Conservation (phyloP, 352 stramenopile genomes). For the Globisporangium barbulae region DNA sequence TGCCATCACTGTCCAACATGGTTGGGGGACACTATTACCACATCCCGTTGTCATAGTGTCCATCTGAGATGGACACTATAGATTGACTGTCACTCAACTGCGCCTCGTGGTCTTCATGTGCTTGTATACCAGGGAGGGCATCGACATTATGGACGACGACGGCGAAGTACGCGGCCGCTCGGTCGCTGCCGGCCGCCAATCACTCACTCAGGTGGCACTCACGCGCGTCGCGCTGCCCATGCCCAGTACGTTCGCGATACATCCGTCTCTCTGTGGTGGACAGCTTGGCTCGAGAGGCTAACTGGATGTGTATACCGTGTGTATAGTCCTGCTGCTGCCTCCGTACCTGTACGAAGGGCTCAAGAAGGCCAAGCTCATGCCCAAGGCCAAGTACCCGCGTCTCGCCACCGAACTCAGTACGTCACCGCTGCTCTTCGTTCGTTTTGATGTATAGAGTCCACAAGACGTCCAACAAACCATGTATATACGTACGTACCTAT, state of each 20-base stretch:
- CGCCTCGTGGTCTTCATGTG: neutral
- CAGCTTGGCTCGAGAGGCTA: neutral
- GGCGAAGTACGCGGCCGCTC: slow-evolving; percentile 77
- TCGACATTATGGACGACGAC: slow-evolving; percentile 82
- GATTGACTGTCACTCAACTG: too few species aligned
- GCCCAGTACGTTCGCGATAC: slow-evolving; percentile 44
- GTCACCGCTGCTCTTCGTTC: slow-evolving; percentile 3
- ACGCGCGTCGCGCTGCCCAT: slow-evolving; percentile 76
- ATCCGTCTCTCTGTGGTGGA: slow-evolving; percentile 5
- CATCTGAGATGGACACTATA: neutral
- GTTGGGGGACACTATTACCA: too few species aligned
- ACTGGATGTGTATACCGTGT: slow-evolving; percentile 1
- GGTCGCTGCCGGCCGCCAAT: slow-evolving; percentile 72
- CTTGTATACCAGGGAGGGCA: slow-evolving; percentile 50
- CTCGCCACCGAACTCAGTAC: slow-evolving; percentile 73
- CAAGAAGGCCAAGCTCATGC: slow-evolving; percentile 75
- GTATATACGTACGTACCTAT: neutral
- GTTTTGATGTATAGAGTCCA: neutral
- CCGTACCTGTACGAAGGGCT: slow-evolving; percentile 79
- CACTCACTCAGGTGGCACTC: slow-evolving; percentile 74
- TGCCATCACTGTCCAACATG: too few species aligned
- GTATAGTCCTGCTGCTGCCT: slow-evolving; percentile 69
- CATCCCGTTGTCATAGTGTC: neutral
- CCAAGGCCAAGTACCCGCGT: slow-evolving; percentile 62
- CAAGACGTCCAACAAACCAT: neutral